phyloP scores from a whole-genome alignment of 495 filamentous ascomycete species.

The Cryomyces minteri region DNA sequence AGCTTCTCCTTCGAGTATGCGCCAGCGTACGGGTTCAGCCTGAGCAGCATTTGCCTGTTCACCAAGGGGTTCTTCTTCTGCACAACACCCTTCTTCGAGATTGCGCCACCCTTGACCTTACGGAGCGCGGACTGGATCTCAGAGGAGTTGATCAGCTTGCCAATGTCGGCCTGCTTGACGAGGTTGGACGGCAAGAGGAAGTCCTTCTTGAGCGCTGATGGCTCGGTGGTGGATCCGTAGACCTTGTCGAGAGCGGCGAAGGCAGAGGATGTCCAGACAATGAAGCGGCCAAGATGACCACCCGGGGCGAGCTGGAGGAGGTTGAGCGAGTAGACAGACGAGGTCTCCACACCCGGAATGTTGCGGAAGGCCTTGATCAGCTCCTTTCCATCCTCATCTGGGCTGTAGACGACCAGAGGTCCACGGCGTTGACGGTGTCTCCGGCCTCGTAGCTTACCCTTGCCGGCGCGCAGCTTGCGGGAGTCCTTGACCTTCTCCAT shows the following conservation, averaged over 20 bases:
- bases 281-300: constrained; percentile 96
- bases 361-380: constrained; percentile 90
- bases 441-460: constrained; percentile 91
- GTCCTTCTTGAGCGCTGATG: constrained; percentile 89
- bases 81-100: constrained; percentile 73
- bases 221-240: constrained; percentile 77
- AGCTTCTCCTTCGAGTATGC: constrained; percentile 70
- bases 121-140: constrained; percentile 91
- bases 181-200: constrained; percentile 83
- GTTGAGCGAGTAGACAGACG: constrained; percentile 84
- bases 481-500: constrained; percentile 86
- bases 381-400: constrained; percentile 80
- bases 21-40: constrained; percentile 91
- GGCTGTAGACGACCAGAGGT: constrained; percentile 90
- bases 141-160: constrained; percentile 94
- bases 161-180: constrained; percentile 79
- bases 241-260: constrained; percentile 90
- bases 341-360: constrained; percentile 95
- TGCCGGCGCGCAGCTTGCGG: constrained; percentile 87
- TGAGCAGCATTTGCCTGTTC: constrained; percentile 94
- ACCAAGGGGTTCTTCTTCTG: constrained; percentile 99
- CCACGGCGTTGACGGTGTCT: constrained; percentile 94
- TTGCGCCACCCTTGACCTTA: constrained; percentile 70
- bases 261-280: constrained; percentile 94
- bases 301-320: constrained; percentile 97